Percentiles rank a stretch among this genome's conserved stretches.
These are phyloP conservation scores for Vitellaria paradoxa DNA, from an alignment of 179 eudicot genomes.

Conservation along the genomic window DNA sequence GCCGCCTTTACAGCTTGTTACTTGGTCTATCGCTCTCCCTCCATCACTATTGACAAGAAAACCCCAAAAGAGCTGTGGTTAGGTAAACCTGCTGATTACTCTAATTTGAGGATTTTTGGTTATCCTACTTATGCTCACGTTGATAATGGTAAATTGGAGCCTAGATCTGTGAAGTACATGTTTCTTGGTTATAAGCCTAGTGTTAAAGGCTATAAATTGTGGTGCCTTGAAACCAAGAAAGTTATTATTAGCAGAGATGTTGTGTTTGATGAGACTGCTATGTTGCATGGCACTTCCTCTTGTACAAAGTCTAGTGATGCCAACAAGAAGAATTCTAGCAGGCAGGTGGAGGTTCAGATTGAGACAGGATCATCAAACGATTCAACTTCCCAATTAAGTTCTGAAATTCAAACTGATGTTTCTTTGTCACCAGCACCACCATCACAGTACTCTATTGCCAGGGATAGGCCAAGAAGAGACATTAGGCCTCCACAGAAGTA, in stretches of 20 bases:
- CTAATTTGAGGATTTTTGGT: background rate
- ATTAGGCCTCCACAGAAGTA: background rate
- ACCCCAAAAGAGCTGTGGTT: background rate
- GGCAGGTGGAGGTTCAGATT: background rate
- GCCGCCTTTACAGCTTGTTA: background rate
- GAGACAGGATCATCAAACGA: too few species aligned
- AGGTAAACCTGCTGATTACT: background rate
- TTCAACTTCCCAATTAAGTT: background rate
- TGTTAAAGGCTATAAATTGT: background rate
- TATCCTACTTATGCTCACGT: background rate
- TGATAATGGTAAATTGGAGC: background rate
- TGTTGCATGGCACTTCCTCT: background rate
- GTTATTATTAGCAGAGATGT: background rate
- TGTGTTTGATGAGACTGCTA: background rate
- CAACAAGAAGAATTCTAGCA: background rate
- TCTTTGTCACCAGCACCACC: too few species aligned
- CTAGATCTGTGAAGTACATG: background rate
- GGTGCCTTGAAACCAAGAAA: background rate
- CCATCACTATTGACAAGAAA: background rate
- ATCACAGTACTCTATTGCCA: background rate
- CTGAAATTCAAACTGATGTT: background rate
- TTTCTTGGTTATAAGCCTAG: background rate
- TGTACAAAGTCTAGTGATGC: too few species aligned
- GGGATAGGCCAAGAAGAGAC: background rate
- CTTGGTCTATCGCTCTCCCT: background rate